phyloP scores from a whole-genome alignment of 2,329 filamentous ascomycete species.

The Cercospora sp. region DNA sequence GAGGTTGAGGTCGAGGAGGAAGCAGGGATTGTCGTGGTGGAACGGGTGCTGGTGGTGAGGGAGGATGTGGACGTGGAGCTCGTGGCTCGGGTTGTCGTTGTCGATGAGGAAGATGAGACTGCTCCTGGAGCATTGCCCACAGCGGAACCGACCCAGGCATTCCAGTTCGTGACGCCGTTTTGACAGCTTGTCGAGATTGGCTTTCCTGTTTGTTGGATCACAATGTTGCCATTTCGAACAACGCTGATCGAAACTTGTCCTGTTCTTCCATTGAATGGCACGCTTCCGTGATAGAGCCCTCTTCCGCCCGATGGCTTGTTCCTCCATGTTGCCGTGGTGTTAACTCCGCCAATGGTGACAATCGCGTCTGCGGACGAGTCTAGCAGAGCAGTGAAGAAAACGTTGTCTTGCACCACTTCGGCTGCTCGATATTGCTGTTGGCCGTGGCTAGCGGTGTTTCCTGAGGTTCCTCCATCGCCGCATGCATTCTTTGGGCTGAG shows the following conservation, averaged over 20 bases:
- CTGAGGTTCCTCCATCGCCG: constrained; percentile 42
- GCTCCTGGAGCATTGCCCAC: not conserved
- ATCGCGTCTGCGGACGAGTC: constrained; percentile 37
- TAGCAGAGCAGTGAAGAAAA: constrained; percentile 47
- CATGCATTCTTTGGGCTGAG: constrained; percentile 41
- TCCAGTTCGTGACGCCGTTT: constrained; percentile 27
- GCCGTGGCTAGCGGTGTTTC: constrained; percentile 38
- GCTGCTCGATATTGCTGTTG: constrained; percentile 27
- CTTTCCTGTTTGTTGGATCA: constrained; percentile 40
- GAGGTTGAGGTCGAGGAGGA: constrained; percentile 4
- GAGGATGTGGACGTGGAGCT: constrained; percentile 1
- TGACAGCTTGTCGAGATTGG: constrained; percentile 37
- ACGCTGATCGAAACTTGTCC: constrained; percentile 44
- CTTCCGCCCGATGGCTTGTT: constrained; percentile 18
- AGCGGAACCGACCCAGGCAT: constrained; percentile 26
- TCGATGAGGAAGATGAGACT: not conserved
- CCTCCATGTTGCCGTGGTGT: constrained; percentile 31
- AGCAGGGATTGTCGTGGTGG: constrained; percentile 6
- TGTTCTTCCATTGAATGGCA: constrained; percentile 39
- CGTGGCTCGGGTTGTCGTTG: constrained; percentile 1
- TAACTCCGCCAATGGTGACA: constrained; percentile 41
- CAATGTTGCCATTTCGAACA: constrained; percentile 32
- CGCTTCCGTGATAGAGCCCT: constrained; percentile 32
- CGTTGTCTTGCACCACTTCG: constrained; percentile 44
- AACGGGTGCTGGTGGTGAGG: not conserved